Percentiles rank a stretch among this genome's conserved stretches.
phyloP scores from a whole-genome alignment of 306 rosid species.

The Clitoria ternatea region DNA sequence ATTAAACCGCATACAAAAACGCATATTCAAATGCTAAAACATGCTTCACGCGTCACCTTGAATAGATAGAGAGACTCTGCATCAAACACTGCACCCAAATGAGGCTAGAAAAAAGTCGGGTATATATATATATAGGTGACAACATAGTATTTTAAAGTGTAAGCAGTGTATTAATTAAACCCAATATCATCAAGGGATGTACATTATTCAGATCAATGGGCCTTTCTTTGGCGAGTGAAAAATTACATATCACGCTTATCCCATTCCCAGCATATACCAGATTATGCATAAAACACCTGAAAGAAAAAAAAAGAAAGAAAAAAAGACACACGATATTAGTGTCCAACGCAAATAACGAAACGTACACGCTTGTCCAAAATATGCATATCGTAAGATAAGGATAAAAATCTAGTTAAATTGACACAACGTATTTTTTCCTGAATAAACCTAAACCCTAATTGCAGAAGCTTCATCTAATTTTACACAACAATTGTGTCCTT shows the following conservation, averaged over 20 bases:
- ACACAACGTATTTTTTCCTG: no score
- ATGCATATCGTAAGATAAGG: not conserved
- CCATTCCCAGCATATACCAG: not conserved
- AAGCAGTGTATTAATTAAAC: conserved; percentile 10
- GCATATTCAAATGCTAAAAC: no score
- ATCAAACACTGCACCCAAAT: not conserved
- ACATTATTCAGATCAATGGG: conserved; percentile 29
- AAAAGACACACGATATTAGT: not conserved
- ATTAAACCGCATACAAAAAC: no score
- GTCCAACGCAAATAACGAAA: not conserved
- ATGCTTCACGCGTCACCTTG: not conserved
- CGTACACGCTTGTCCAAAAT: not conserved
- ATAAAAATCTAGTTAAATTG: no score
- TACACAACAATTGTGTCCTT: no score
- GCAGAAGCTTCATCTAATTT: not conserved
- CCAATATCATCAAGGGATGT: conserved; percentile 21
- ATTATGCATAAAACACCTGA: conserved; percentile 12
- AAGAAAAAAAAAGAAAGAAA: not conserved
- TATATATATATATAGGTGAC: conserved; percentile 3
- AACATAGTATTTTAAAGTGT: not conserved
- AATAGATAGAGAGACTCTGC: not conserved
- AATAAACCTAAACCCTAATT: no score
- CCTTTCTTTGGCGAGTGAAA: not conserved
- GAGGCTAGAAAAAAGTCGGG: not conserved
- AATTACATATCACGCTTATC: not conserved